phyloP scores from a whole-genome alignment of 2,329 filamentous ascomycete species.

The Tricladium varicosporioides region DNA sequence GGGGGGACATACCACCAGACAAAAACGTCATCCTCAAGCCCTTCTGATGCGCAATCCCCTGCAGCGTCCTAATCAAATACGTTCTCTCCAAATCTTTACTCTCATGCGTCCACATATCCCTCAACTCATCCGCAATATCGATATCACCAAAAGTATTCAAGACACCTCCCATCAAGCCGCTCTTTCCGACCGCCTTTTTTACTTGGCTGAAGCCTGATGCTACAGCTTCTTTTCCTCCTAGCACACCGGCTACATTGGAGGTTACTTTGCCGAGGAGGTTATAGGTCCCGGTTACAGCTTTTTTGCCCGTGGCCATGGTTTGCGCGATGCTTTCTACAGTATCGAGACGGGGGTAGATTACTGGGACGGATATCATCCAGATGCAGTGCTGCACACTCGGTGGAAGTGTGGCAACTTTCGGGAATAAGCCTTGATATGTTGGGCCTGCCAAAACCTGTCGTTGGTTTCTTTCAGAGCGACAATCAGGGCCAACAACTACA shows the following conservation, averaged over 20 bases:
- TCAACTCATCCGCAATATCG: conserved; percentile 88
- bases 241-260: conserved; percentile 89
- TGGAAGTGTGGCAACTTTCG: conserved; percentile 87
- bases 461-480: conserved; percentile 85
- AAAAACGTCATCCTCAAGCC: conserved; percentile 96
- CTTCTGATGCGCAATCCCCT: conserved; percentile 93
- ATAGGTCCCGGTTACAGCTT: conserved; percentile 93
- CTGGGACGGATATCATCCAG: conserved; percentile 89
- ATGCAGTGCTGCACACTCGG: conserved; percentile 95
- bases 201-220: conserved; percentile 90
- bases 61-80: conserved; percentile 91
- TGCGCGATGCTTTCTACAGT: conserved; percentile 88
- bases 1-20: conserved; percentile 65
- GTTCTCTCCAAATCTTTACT: conserved; percentile 96
- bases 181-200: conserved; percentile 95
- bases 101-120: conserved; percentile 98
- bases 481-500: conserved; percentile 86
- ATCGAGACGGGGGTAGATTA: conserved; percentile 88
- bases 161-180: conserved; percentile 91
- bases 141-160: conserved; percentile 96
- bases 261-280: conserved; percentile 95
- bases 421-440: conserved; percentile 96
- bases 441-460: conserved; percentile 92
- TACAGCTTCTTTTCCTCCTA: conserved; percentile 91
- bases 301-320: conserved; percentile 92